A percentile compares a stretch with the other conserved stretches of the same genome.
phyloP scores from a whole-genome alignment of 78 protist species.

The Pigoraptor vietnamica region DNA sequence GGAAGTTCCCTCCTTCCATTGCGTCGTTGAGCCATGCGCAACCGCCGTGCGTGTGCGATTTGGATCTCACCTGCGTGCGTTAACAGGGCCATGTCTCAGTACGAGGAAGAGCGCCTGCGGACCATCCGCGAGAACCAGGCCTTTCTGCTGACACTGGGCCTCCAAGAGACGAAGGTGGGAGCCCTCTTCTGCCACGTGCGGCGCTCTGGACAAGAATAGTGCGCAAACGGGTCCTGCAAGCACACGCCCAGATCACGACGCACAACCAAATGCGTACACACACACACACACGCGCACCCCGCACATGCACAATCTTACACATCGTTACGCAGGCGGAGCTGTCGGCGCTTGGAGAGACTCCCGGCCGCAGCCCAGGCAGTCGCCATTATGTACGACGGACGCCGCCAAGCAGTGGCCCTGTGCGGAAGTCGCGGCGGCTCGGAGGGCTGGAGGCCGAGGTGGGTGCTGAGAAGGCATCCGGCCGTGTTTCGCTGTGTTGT shows the following conservation, averaged over 20 bases:
- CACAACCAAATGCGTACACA: no score
- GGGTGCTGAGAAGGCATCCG: neutral
- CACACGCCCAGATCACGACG: no score
- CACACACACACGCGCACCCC: no score
- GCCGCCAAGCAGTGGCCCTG: neutral
- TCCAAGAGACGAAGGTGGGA: neutral
- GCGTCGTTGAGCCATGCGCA: no score
- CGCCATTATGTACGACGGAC: neutral
- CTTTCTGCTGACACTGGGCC: neutral
- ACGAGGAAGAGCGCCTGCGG: neutral
- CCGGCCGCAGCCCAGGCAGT: neutral
- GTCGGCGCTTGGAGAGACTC: neutral
- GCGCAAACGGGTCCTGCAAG: no score
- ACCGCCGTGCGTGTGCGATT: no score
- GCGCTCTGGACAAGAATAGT: no score
- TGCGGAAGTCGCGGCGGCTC: neutral
- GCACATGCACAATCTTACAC: no score
- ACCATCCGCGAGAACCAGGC: neutral
- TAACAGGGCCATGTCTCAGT: neutral
- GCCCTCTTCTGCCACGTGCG: no score
- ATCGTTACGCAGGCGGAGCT: neutral
- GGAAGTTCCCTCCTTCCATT: no score
- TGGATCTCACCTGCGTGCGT: neutral
- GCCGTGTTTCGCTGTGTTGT: no score
- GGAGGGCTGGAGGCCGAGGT: neutral